Conservation (phyloP, 768 basidiomycete species). For the Polyporus arcularius region DNA sequence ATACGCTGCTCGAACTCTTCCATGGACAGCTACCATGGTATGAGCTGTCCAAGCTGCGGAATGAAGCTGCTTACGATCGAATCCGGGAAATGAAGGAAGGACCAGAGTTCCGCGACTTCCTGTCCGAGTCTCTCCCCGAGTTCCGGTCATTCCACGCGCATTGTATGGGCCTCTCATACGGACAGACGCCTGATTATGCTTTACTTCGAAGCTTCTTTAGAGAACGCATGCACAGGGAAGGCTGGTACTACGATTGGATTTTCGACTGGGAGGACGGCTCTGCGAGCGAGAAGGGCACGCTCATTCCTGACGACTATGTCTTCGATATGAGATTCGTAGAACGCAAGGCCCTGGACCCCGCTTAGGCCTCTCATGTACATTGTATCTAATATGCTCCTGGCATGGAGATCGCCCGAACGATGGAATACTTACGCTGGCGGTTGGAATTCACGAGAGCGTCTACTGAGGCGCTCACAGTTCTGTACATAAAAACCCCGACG, state of each 20-base stretch:
- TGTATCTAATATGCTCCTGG: too few species aligned
- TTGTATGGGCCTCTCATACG: constrained; percentile 21
- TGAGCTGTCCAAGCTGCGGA: too few species aligned
- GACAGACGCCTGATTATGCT: constrained; percentile 24
- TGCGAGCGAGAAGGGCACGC: background rate
- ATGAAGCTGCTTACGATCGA: background rate
- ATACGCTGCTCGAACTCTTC: constrained; percentile 24
- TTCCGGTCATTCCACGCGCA: constrained; percentile 21
- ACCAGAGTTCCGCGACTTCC: background rate
- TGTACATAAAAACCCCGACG: too few species aligned
- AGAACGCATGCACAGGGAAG: constrained; percentile 1
- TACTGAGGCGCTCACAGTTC: too few species aligned
- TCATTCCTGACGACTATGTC: constrained; percentile 17
- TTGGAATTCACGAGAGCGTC: too few species aligned
- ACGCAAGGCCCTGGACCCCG: background rate
- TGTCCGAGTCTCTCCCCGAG: constrained; percentile 12
- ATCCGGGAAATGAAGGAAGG: constrained; percentile 21
- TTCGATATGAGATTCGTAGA: constrained; percentile 1
- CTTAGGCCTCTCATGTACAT: too few species aligned
- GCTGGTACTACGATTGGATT: constrained; percentile 11
- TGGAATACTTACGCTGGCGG: too few species aligned
- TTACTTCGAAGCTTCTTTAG: constrained; percentile 18
- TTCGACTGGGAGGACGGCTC: constrained; percentile 13
- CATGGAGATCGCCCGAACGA: too few species aligned
- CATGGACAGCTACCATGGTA: constrained; percentile 27